Conservation (phyloP, 305 asterid species). For the Fraxinus angustifolia region DNA sequence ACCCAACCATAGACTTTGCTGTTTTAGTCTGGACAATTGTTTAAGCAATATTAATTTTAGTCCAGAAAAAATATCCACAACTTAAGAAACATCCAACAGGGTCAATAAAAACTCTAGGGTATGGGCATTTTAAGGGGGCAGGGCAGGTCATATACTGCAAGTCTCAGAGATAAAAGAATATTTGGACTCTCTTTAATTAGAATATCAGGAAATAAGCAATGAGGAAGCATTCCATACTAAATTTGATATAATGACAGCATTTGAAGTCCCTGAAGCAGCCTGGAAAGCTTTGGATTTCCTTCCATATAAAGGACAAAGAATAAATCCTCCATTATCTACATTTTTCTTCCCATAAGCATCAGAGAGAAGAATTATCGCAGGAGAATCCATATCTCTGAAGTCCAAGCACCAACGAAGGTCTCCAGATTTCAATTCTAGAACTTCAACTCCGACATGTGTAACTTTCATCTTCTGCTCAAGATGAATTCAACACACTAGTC, state of each 20-base stretch:
- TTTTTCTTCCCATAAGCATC: conserved; percentile 85
- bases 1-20: conserved; percentile 84
- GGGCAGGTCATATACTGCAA: neutral
- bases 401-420: conserved; percentile 98
- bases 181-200: neutral
- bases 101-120: conserved; percentile 6
- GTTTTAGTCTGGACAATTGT: conserved; percentile 71
- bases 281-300: conserved; percentile 98
- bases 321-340: conserved; percentile 72
- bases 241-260: conserved; percentile 61
- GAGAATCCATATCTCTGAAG: conserved; percentile 97
- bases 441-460: conserved; percentile 83
- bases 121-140: neutral
- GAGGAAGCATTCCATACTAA: conserved; percentile 45
- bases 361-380: conserved; percentile 70
- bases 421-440: conserved; percentile 80
- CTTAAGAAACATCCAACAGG: conserved; percentile 11
- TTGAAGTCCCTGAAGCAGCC: conserved; percentile 89
- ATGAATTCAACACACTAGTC: conserved; percentile 23
- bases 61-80: conserved; percentile 19
- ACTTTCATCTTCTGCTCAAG: conserved; percentile 81
- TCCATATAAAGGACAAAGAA: conserved; percentile 90
- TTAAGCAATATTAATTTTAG: conserved; percentile 25
- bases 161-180: conserved; percentile 11
- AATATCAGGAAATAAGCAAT: conserved; percentile 15